Evolutionary conservation across 176 grass and related monocot species (phyloP), one percentile per base, ranked within the genome.

Genomic region (Aegilops sharonensis): DNA sequence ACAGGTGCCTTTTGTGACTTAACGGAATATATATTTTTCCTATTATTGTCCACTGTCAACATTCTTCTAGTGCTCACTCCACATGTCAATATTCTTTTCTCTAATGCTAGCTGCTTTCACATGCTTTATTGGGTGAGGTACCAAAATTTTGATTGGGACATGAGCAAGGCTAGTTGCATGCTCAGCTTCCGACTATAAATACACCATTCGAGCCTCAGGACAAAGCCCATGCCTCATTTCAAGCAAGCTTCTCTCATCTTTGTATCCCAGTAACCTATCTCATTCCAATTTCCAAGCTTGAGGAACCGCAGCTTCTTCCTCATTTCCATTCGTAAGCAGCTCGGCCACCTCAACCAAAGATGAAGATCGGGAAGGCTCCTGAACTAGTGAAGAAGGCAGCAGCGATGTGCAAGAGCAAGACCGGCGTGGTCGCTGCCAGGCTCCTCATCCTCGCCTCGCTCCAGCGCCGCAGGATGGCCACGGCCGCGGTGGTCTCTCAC

Each of bases 221-320:
- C 81, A 84, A 96, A 18, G 62, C 2, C 79, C 84, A 90, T 92
- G 87, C n/a, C 69, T 42, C 37, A 43, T 11, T 59, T 11, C 15
- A 61, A 78, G 31, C 72, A 11, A 72, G 69, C 40, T 12, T 52
- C 9, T n/a, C 29, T 18, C 37, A 23, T 68, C 65, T 68, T 31
- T 8, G 11, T 6, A 34, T 36, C 65, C 14, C 70, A 37, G n/a
- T 59, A n/a, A 43, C 4, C 63, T 77, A 61, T 3, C 68, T 67
- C 75, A 75, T 64, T 68, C 79, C 62, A 86, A 84, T 34, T 66
- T 68, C 79, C 63, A 87, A 81, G 43, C 88, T 21, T 85, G 31
- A 32, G 30, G 15, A 5, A 54, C 50, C 56, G 0, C 6, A 21
- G 17, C 52, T 9, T 21, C 56, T 59, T 59, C 3, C 56, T 21